Evolutionary conservation across 371 early-diverging fungal genomes (phyloP).

Genomic region (Phascolomyces articulosus): DNA sequence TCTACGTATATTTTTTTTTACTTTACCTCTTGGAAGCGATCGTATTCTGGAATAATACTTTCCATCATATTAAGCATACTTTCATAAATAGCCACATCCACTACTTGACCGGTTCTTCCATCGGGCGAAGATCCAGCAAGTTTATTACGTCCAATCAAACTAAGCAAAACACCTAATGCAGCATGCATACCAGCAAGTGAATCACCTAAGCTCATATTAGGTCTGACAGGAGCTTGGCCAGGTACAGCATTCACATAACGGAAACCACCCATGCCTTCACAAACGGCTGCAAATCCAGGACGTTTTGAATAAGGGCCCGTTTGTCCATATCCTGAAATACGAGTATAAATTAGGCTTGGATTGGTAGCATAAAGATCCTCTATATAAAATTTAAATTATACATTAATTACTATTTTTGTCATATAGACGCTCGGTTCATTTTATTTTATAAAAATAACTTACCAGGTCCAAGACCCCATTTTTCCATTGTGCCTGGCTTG

Average conservation of each 20-base stretch:
- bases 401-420: no score
- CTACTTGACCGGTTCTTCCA: slow-evolving; percentile 51
- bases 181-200: slow-evolving; percentile 62
- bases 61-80: slow-evolving; percentile 63
- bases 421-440: no score
- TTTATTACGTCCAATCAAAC: slow-evolving; percentile 46
- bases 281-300: slow-evolving; percentile 61
- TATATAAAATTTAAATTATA: slow-evolving; percentile 3
- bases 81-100: slow-evolving; percentile 64
- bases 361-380: slow-evolving; percentile 48
- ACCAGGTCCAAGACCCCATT: slow-evolving; percentile 65
- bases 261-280: slow-evolving; percentile 63
- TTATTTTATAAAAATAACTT: neutral
- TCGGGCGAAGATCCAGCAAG: neutral
- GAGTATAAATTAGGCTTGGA: slow-evolving; percentile 52
- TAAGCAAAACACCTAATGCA: slow-evolving; percentile 49
- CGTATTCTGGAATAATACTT: slow-evolving; percentile 56
- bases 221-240: slow-evolving; percentile 53
- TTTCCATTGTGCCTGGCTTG: slow-evolving; percentile 63
- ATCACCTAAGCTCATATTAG: slow-evolving; percentile 60
- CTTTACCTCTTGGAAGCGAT: slow-evolving; percentile 45
- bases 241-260: slow-evolving; percentile 56
- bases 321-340: slow-evolving; percentile 60
- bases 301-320: slow-evolving; percentile 57
- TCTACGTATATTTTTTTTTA: no score